These are phyloP conservation scores for Alternaria arbusti DNA, from an alignment of 2,329 filamentous ascomycete species.

Conservation along the genomic window DNA sequence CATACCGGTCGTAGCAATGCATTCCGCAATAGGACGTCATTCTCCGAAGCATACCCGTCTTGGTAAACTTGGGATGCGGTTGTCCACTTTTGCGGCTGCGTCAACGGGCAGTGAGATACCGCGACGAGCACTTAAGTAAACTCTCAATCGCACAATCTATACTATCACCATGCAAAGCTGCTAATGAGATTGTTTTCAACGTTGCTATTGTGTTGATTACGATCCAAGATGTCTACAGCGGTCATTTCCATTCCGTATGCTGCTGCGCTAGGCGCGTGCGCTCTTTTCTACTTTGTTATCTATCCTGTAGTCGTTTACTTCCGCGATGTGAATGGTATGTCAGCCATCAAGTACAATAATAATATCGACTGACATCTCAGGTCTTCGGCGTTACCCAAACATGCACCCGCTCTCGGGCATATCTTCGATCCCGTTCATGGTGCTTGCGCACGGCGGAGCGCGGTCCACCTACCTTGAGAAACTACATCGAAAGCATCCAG, in stretches of 20 bases:
- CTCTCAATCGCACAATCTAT: background rate
- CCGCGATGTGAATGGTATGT: slow-evolving; percentile 51
- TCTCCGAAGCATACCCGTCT: slow-evolving; percentile 23
- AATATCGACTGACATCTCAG: background rate
- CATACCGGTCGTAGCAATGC: background rate
- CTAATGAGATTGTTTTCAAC: background rate
- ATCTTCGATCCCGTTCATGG: slow-evolving; percentile 56
- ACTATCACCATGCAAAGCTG: background rate
- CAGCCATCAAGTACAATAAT: background rate
- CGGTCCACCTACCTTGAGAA: slow-evolving; percentile 53
- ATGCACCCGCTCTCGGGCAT: slow-evolving; percentile 56
- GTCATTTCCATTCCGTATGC: slow-evolving; percentile 31
- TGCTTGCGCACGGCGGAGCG: slow-evolving; percentile 52
- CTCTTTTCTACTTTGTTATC: slow-evolving; percentile 48
- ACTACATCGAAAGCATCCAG: slow-evolving; percentile 56
- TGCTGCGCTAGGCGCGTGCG: slow-evolving; percentile 25
- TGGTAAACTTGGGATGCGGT: background rate
- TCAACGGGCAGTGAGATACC: background rate
- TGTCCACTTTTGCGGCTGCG: background rate
- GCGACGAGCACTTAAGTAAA: slow-evolving; percentile 18
- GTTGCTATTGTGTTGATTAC: background rate
- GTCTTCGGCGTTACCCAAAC: slow-evolving; percentile 58
- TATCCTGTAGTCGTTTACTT: slow-evolving; percentile 54
- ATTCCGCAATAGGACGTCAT: background rate
- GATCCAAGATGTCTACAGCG: slow-evolving; percentile 20